A percentile compares a stretch with the other conserved stretches of the same genome.
phyloP scores from a whole-genome alignment of 768 basidiomycete species.

The Ramaria sp. region DNA sequence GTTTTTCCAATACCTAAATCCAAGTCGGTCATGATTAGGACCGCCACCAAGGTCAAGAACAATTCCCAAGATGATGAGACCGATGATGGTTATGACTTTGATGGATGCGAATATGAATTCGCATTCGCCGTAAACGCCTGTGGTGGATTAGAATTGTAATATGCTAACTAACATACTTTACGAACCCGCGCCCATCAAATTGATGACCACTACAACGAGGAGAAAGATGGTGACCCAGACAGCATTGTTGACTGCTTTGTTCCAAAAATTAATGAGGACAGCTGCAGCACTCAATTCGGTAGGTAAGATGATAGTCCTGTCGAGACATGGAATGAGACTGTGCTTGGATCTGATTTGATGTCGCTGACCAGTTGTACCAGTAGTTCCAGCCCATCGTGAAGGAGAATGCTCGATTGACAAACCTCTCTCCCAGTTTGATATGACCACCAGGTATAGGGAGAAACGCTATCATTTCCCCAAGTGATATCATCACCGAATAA shows the following conservation, averaged over 20 bases:
- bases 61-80: constrained; percentile 52
- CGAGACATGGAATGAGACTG: constrained; percentile 1
- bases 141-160: neutral
- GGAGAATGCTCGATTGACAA: constrained; percentile 70
- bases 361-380: constrained; percentile 13
- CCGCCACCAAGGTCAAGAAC: constrained; percentile 85
- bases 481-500: constrained; percentile 53
- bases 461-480: constrained; percentile 66
- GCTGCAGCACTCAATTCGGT: constrained; percentile 69
- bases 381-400: constrained; percentile 39
- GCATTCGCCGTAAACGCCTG: constrained; percentile 29
- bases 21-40: constrained; percentile 49
- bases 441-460: constrained; percentile 64
- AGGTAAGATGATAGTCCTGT: constrained; percentile 45
- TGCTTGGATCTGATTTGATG: too few species aligned
- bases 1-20: constrained; percentile 64
- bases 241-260: constrained; percentile 17
- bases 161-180: neutral
- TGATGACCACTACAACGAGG: constrained; percentile 26
- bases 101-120: constrained; percentile 89
- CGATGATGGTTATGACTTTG: constrained; percentile 80
- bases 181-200: constrained; percentile 24
- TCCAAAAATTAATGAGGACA: constrained; percentile 27
- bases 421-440: constrained; percentile 73
- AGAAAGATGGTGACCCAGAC: constrained; percentile 21